These are phyloP conservation scores for Pleodorina starrii DNA, from an alignment of 139 green algal species.

Conservation along the genomic window DNA sequence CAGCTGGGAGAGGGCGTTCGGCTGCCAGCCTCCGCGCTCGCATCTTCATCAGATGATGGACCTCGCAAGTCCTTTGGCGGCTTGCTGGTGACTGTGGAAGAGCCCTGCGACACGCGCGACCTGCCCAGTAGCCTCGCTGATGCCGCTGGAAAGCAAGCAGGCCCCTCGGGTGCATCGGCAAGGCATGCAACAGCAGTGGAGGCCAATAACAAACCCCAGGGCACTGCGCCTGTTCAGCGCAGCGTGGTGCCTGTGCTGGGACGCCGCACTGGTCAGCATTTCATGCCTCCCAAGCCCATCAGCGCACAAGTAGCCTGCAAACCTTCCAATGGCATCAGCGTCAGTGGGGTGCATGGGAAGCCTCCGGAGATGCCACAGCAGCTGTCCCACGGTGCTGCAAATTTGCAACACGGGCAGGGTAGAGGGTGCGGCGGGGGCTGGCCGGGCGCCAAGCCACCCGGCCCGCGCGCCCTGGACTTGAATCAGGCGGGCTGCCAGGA, in stretches of 20 bases:
- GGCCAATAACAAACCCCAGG: background rate
- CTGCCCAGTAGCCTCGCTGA: background rate
- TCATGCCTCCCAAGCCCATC: conserved; percentile 28
- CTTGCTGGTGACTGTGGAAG: conserved; percentile 6
- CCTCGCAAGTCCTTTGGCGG: background rate
- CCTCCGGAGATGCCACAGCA: background rate
- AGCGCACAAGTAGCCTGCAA: background rate
- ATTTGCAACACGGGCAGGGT: background rate
- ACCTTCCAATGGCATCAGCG: background rate
- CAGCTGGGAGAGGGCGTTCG: background rate
- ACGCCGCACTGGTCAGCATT: background rate
- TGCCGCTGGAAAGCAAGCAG: background rate
- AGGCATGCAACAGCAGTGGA: background rate
- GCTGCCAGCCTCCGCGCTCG: background rate
- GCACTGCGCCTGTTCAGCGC: background rate
- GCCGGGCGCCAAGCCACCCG: too few relatives aligned
- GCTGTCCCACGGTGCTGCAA: background rate
- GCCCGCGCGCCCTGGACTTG: too few relatives aligned
- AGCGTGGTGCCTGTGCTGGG: background rate
- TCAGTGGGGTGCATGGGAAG: background rate
- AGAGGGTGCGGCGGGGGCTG: too few relatives aligned
- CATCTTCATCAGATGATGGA: background rate
- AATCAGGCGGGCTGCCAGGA: too few relatives aligned
- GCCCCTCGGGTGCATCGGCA: background rate
- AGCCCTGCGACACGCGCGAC: background rate